Evolutionary conservation across 2,329 filamentous ascomycete species (phyloP).

Genomic region (Exophiala xenobiotica): DNA sequence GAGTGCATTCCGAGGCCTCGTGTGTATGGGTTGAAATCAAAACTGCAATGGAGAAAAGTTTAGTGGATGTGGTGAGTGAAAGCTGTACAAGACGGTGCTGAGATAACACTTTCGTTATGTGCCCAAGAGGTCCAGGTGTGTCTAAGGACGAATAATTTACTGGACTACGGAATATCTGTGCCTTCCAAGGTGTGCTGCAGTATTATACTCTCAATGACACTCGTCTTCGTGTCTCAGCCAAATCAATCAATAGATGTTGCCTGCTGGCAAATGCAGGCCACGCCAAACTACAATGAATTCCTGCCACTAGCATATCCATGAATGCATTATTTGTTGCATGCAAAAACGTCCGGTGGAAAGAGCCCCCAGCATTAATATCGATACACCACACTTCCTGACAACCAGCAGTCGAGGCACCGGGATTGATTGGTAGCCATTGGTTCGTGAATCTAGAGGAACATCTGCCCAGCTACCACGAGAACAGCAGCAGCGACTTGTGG

Average conservation of each 20-base stretch:
- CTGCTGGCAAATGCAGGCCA: too few species aligned
- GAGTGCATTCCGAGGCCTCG: background rate
- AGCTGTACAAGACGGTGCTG: background rate
- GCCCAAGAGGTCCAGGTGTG: background rate
- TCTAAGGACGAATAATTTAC: background rate
- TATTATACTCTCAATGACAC: background rate
- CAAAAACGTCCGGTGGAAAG: background rate
- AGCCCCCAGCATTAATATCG: background rate
- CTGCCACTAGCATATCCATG: background rate
- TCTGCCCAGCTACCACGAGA: background rate
- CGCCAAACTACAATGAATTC: background rate
- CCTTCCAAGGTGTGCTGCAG: background rate
- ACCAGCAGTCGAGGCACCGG: background rate
- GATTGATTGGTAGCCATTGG: background rate
- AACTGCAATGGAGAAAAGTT: background rate
- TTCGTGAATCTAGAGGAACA: background rate
- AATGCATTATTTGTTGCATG: background rate
- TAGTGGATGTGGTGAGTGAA: background rate
- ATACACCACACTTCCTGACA: background rate
- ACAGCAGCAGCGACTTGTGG: background rate
- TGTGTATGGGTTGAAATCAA: background rate
- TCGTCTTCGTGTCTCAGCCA: background rate
- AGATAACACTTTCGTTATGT: background rate
- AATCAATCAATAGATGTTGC: background rate
- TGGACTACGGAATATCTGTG: background rate